Base-by-base conservation (phyloP, 768 basidiomycete genomes). In the Tulasnella sp. region DNA sequence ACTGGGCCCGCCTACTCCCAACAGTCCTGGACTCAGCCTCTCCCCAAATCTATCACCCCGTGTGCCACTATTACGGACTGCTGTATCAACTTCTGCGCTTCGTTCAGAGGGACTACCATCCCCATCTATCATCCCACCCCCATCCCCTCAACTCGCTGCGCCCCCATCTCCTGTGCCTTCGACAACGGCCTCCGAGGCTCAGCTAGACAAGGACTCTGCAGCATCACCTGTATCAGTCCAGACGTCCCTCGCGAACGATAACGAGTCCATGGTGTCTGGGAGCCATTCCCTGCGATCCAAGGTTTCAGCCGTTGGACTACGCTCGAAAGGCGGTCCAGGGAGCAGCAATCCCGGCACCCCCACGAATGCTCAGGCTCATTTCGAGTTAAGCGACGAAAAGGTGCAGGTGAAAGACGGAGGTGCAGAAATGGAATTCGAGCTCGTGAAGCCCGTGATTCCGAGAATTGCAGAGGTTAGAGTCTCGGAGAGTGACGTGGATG, bases 401-500 rank as follows among this genome's bases (percentile, higher is more conserved):
- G 88, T 94, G 7, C 93, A 95, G 78, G 92, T 94, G 10, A 86
- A 93, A 83, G 92, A 80, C 10, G 79, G 48, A 19, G 75, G 71
- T 24, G 74, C 46, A n/a, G 71, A 31, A 16, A 56, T 44, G 56
- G 79, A 80, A 39, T 76, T 76, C 46, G 75, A 76, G 56, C 34
- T 80, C 19, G 62, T 79, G 8, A 46, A 34, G 78, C 78, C 46
- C 14, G 24, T 52, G 77, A 80, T 62, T 34, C 94, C 83, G 92
- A 91, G 87, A 93, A 94, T 81, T 95, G 95, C 81, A 92, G 94
- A 85, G 88, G 94, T 19, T 87, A 95, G 44, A 87, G 89, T 34
- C 94, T 93, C 0, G 87, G 74, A 21, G 48, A 76, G 31, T 48
- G 76, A 76, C 34, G 39, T 12, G 16, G 40, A 39, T 5, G 71